Evolutionary conservation across 257 asterid species (phyloP), one percentile per base, ranked within the genome.

Genomic region (Oldenlandia corymbosa): DNA sequence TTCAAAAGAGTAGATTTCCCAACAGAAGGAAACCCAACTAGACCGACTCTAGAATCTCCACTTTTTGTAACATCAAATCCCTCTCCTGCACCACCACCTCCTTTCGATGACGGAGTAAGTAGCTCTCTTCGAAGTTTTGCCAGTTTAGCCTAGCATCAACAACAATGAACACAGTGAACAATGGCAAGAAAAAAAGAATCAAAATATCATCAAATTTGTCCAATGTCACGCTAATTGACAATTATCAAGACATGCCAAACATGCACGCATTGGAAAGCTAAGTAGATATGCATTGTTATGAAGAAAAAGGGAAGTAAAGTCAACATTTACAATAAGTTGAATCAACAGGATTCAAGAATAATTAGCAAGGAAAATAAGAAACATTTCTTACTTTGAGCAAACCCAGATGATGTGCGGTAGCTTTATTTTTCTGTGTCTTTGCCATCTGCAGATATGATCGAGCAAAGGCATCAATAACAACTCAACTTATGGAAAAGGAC

Each of bases 61-160:
- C 99, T 93, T 84, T 93, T 93, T 46, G 99, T 90, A 73, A 93
- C 97, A 76, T 90, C 99, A 71, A 93, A 93, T 62, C 99, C 99
- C 80, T 90, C 97, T 62, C 99, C 99, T 59, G 97, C 95, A 67
- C 97, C 99, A 71, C 90, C 99, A 62, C 94, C 99, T 65, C 99
- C 99, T 77, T 93, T 93, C 10, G 99, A 73, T 23, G 96, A 24
- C 36, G 99, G 99, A 18, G 91, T 58, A 60, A 93, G 94, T 72
- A 93, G 85, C 68, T 93, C 99, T 78, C 99, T 80, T 52, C 99
- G 86, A 54, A 93, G 97, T 77, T 93, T 93, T 30, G 99, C 99
- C 62, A 93, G 92, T 73, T 93, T 93, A 39, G 99, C 99, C 99
- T 93, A 60, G 20, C 58, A 68, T 58, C 73, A 10, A 21, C 26